phyloP scores from a whole-genome alignment of 257 asterid species.

The Cordia subcordata region DNA sequence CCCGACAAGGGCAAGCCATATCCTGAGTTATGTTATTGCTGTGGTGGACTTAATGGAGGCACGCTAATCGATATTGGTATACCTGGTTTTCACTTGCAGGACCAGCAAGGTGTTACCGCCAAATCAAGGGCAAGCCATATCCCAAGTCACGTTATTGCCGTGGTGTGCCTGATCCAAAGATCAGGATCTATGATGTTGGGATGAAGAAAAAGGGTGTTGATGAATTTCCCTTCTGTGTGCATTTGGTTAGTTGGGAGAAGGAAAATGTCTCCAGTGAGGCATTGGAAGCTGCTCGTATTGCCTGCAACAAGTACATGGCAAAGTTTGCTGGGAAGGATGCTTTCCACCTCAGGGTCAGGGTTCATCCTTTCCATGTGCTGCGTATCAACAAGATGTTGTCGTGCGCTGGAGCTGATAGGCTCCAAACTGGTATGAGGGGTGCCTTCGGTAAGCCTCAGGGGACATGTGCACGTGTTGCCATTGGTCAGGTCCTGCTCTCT shows the following conservation, averaged over 20 bases:
- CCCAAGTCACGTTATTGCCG: background rate
- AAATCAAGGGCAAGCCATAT: background rate
- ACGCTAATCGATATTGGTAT: too few relatives aligned
- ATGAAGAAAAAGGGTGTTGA: conserved; percentile 1
- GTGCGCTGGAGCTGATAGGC: conserved; percentile 5
- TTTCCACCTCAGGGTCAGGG: background rate
- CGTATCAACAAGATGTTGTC: conserved; percentile 5
- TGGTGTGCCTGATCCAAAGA: conserved; percentile 4
- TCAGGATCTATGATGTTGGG: conserved; percentile 3
- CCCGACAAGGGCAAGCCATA: too few relatives aligned
- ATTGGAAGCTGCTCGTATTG: conserved; percentile 3
- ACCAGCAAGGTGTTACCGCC: conserved; percentile 4
- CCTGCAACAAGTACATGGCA: background rate
- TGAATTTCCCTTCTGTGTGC: conserved; percentile 3
- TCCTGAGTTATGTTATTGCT: too few relatives aligned
- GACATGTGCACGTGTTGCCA: background rate
- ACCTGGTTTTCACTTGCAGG: background rate
- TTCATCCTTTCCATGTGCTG: conserved; percentile 1
- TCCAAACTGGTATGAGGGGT: conserved; percentile 4
- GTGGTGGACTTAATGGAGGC: too few relatives aligned
- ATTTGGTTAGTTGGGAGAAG: conserved; percentile 2
- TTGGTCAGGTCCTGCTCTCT: conserved; percentile 1
- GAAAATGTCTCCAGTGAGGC: conserved; percentile 2
- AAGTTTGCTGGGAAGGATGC: conserved; percentile 2
- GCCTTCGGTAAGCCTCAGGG: conserved; percentile 2